phyloP scores from a whole-genome alignment of 2,329 filamentous ascomycete genomes.

The Pestalotiopsis sp. region DNA sequence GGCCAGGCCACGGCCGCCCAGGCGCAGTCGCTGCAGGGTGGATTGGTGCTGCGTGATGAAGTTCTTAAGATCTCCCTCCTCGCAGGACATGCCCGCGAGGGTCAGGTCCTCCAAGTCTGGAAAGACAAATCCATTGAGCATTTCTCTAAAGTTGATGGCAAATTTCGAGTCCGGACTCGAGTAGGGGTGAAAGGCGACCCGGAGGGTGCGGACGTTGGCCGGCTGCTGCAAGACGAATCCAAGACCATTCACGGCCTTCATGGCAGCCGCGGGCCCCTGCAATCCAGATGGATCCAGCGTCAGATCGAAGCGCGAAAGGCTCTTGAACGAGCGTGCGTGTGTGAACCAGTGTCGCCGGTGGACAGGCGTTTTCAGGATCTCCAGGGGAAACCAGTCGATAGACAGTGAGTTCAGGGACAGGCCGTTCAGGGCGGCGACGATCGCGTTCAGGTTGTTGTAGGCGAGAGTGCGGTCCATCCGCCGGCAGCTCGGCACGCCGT shows the following conservation, averaged over 20 bases:
- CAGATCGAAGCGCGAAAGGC: conserved; percentile 39
- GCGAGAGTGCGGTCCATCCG: conserved; percentile 39
- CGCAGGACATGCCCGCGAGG: conserved; percentile 44
- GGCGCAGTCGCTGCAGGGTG: conserved; percentile 41
- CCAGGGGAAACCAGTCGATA: conserved; percentile 45
- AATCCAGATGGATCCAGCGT: conserved; percentile 41
- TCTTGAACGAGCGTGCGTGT: conserved; percentile 40
- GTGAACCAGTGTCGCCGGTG: conserved; percentile 44
- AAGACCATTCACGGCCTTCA: conserved; percentile 44
- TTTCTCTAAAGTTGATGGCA: conserved; percentile 39
- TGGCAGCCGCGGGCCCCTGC: conserved; percentile 36
- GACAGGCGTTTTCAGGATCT: conserved; percentile 38
- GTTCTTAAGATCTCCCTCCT: conserved; percentile 42
- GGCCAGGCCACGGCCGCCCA: conserved; percentile 46
- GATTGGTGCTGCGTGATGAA: conserved; percentile 43
- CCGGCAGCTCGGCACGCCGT: conserved; percentile 39
- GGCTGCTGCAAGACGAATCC: conserved; percentile 43
- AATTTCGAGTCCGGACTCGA: conserved; percentile 41
- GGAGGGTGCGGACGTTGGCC: conserved; percentile 37
- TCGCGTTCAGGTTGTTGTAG: conserved; percentile 40
- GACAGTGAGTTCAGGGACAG: conserved; percentile 37
- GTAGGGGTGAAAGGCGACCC: conserved; percentile 43
- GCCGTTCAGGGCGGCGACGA: conserved; percentile 39
- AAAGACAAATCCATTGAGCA: conserved; percentile 40
- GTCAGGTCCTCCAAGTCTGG: conserved; percentile 40